Percentiles rank a stretch among this genome's conserved stretches.
Evolutionary conservation across 2,329 filamentous ascomycete species (phyloP).

Genomic region (Niveomyces coronatus): DNA sequence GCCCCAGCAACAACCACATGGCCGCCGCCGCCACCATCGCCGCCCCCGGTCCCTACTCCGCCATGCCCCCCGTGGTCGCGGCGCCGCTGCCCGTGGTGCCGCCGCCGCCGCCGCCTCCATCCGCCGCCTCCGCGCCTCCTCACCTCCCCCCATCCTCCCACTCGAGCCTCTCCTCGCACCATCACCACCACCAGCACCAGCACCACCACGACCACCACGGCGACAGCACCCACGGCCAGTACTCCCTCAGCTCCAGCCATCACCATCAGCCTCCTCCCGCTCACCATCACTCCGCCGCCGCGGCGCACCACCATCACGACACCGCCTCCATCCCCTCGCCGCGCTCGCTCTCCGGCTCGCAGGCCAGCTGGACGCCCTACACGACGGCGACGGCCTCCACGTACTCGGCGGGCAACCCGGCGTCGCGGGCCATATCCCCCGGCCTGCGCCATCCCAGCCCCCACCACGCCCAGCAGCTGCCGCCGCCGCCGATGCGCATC

Average conservation of each 20-base stretch:
- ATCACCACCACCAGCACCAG: no score
- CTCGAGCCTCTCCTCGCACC: conserved; percentile 19
- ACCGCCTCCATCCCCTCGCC: conserved; percentile 42
- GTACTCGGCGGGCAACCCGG: no score
- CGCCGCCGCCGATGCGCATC: conserved; percentile 25
- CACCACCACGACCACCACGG: no score
- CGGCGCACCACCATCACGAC: no score
- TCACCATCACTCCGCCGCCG: no score
- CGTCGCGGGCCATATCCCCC: conserved; percentile 33
- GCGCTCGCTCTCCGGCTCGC: conserved; percentile 37
- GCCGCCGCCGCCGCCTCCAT: conserved; percentile 38
- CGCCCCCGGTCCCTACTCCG: no score
- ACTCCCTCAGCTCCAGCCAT: conserved; percentile 32
- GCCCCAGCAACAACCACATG: no score
- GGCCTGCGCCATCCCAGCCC: conserved; percentile 25
- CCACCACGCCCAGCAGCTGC: no score
- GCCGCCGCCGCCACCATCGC: conserved; percentile 37
- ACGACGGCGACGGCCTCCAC: conserved; percentile 22
- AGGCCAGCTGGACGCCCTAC: conserved; percentile 40
- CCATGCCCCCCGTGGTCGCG: no score
- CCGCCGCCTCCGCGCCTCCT: no score
- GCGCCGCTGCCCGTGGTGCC: no score
- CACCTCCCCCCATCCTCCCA: conserved; percentile 36
- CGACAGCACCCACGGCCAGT: conserved; percentile 25
- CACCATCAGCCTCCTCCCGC: no score